Percentiles rank a stretch among this genome's conserved stretches.
Evolutionary conservation across 1,284 basidiomycete species (phyloP).

Genomic region (Trametes pubescens): DNA sequence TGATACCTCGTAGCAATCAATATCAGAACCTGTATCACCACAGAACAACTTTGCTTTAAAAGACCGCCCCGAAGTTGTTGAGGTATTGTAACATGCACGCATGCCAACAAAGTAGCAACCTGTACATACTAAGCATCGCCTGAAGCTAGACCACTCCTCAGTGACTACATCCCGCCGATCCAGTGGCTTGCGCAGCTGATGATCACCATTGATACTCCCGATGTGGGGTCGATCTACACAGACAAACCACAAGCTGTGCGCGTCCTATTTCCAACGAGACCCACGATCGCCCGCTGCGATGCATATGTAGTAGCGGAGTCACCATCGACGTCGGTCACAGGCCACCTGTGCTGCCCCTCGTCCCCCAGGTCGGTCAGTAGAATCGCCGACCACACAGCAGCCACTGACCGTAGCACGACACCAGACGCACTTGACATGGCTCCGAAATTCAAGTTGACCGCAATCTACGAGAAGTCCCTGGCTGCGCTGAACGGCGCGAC

Average conservation of each 20-base stretch:
- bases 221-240: neutral
- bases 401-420: neutral
- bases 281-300: neutral
- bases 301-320: neutral
- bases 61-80: neutral
- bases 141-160: neutral
- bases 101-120: neutral
- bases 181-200: neutral
- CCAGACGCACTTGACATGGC: neutral
- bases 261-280: neutral
- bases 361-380: neutral
- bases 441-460: slow-evolving; percentile 9
- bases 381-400: neutral
- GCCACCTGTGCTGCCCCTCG: neutral
- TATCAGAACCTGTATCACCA: slow-evolving; percentile 11
- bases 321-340: neutral
- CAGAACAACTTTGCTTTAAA: neutral
- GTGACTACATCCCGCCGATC: neutral
- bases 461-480: slow-evolving; percentile 8
- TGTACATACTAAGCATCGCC: neutral
- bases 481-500: neutral
- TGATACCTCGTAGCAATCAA: slow-evolving; percentile 5
- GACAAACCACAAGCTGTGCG: neutral
- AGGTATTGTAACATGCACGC: neutral
- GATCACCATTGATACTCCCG: neutral